Evolutionary conservation across 768 basidiomycete genomes (phyloP), one percentile per base, ranked within the genome.

Genomic region (Pleurotus platypus): DNA sequence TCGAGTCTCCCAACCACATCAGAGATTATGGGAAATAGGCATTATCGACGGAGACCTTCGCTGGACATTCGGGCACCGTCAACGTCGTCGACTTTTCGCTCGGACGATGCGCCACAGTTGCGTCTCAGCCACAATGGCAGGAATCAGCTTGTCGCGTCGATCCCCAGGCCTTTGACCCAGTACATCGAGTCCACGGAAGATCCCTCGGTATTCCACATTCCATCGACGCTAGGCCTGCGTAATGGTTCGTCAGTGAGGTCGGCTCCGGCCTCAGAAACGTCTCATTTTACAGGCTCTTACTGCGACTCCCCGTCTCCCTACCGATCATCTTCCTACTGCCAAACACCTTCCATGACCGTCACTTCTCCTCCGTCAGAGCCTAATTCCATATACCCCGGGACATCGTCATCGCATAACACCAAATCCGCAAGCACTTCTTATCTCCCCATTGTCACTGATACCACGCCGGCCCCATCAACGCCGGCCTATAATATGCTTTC

Each of bases 121-220:
- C 77, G 76, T 54, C 77, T 82, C 39, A 81, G 82, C 1, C 72
- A 71, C 46, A 79, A 79, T 54, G 73, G 76, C 45, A 80, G 86
- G 22, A 75, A 76, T 42, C 69, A 78, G 47, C 78, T 90, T 27
- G 71, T 91, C 54, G 72, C 89, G 0, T 87, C 84, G 24, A 78
- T 90, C 7, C 89, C 90, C 1, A 79, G 89, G 39, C 88, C 90
- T 2, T 64, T 92, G 38, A 91, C 90, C 1, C 85, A 89, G 67
- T 90, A 85, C 63, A 77, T 88, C 38, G 85, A 80, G 53, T 82
- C 85, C 8, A 73, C 77, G 3, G 70, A 79, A 24, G 81, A 84
- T 62, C 72, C 78, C 12, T 72, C 76, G n/a, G 62, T 72, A 6
- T 82, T 92, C 47, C 63, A 74, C 9, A 69, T 92, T 1, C 90